Evolutionary conservation across 2,329 filamentous ascomycete genomes (phyloP).

Genomic region (Talaromyces amestolkiae): DNA sequence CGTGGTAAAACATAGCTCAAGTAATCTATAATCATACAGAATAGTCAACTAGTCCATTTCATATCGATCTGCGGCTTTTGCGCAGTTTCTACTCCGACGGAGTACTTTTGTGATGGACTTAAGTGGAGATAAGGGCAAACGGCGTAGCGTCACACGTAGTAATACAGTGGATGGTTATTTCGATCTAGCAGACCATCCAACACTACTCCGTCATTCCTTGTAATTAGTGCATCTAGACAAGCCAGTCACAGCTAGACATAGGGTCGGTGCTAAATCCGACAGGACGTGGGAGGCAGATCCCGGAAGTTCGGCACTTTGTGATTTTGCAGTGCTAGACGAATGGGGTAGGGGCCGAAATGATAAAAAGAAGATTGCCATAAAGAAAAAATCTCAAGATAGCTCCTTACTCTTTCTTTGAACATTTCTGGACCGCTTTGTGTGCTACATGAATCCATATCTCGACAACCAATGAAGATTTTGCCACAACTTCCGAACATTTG

Average conservation of each 20-base stretch:
- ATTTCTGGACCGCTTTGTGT: neutral
- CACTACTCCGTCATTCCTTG: too few species aligned
- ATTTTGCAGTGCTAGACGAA: neutral
- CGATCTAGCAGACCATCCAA: neutral
- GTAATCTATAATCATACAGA: too few species aligned
- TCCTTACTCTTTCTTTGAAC: neutral
- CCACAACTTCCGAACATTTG: neutral
- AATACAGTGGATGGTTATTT: neutral
- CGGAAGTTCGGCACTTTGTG: neutral
- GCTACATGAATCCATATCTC: neutral
- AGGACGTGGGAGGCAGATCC: neutral
- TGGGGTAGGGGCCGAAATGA: neutral
- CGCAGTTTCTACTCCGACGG: neutral
- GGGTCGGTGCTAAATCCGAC: neutral
- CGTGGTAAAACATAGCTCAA: too few species aligned
- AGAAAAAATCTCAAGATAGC: neutral
- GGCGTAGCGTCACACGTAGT: neutral
- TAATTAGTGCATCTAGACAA: neutral
- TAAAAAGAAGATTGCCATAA: neutral
- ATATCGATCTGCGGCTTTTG: neutral
- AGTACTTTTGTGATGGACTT: neutral
- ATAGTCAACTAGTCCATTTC: neutral
- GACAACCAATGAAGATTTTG: neutral
- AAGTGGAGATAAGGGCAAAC: neutral
- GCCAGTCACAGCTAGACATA: neutral